Evolutionary conservation across 2,329 filamentous ascomycete species (phyloP), one percentile per base, ranked within the genome.

Genomic region (Colletotrichum sp.): DNA sequence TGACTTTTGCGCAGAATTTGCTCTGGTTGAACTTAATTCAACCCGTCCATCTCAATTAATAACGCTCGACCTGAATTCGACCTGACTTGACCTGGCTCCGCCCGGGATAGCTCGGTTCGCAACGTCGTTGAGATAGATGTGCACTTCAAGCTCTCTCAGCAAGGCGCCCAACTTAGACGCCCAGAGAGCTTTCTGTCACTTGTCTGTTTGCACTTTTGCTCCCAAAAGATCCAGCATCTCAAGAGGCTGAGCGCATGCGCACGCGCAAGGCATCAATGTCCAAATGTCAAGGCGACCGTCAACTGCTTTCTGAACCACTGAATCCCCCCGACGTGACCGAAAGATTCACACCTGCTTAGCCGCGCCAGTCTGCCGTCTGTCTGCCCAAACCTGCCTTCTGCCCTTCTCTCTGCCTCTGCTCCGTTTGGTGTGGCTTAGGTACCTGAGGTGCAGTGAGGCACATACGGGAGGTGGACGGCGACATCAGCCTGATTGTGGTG

Each of bases 381-480:
- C 30, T 63, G 59, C 62, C 62, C 34, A 36, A 59, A 52, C n/a
- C 18, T 60, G 67, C 68, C 44, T 64, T 36, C 18, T 62, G 59
- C 28, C 59, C 59, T 32, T 65, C 8, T 28, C 55, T 26, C 22
- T 24, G 55, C 55, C 55, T 59, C 16, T 59, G 22, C 55, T 26
- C 22, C 55, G 15, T 28, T 59, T 59, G 55, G 55, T 16, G 22
- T 59, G 55, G 55, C 55, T 24, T 22, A 8, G 44, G 55, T 18
- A 57, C 52, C 55, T 28, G 13, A 28, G 24, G 22, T 59, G 10
- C 44, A 22, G n/a, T 24, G 44, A 52, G 44, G n/a, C 44, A 52
- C 44, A 22, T 52, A n/a, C 12, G 8, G 48, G 68, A 60, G 62
- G 72, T 71, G 68, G 72, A 68, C 67, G 71, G 67, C 68, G 60